phyloP scores from a whole-genome alignment of 441 rosid genomes.

The Populus hybrid region DNA sequence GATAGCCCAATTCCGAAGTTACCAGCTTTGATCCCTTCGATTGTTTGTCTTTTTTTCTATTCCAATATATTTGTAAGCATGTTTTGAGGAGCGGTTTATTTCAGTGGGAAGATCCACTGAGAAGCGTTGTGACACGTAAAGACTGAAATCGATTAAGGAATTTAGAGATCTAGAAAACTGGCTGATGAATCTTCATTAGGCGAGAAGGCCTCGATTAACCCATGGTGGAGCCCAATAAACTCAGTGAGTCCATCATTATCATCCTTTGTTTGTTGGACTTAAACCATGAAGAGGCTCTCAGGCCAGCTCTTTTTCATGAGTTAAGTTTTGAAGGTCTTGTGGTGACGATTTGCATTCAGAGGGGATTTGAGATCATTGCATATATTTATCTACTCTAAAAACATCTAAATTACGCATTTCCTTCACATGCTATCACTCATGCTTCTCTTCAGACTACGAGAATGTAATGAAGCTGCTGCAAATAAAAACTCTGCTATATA shows the following conservation, averaged over 20 bases:
- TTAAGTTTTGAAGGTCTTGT: too few relatives aligned
- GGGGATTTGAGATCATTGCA: too few relatives aligned
- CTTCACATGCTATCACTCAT: too few relatives aligned
- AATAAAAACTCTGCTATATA: background rate
- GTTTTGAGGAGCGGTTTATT: background rate
- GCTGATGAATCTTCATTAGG: background rate
- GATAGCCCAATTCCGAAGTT: background rate
- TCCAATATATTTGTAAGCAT: background rate
- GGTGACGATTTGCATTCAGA: too few relatives aligned
- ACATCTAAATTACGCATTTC: too few relatives aligned
- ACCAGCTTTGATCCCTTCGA: background rate
- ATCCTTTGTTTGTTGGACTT: background rate
- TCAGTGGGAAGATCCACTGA: background rate
- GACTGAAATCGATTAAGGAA: background rate
- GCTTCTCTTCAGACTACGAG: background rate
- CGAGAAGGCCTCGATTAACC: too few relatives aligned
- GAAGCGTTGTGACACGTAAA: background rate
- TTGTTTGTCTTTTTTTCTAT: background rate
- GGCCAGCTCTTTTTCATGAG: background rate
- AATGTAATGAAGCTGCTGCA: background rate
- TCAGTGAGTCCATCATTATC: background rate
- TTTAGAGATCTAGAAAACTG: background rate
- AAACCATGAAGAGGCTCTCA: background rate
- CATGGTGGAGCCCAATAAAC: too few relatives aligned
- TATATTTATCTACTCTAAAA: too few relatives aligned